Percentiles rank a stretch among this genome's conserved stretches.
Evolutionary conservation across 2,329 filamentous ascomycete genomes (phyloP).

Genomic region (Stachybotrys chartarum): DNA sequence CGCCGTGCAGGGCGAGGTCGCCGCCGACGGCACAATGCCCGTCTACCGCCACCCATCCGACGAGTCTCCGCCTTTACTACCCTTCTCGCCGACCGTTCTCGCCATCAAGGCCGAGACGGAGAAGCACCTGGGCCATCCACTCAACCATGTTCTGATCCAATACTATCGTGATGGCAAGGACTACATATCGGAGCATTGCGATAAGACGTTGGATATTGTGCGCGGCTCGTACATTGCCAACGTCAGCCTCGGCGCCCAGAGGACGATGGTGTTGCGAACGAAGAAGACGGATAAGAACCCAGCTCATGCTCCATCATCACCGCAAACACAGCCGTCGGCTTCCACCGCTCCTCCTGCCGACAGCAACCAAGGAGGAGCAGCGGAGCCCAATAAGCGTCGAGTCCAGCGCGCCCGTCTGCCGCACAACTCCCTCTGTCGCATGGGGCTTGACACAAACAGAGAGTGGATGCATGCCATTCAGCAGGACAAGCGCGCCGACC

Average conservation of each 20-base stretch:
- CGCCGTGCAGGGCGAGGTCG: slow-evolving; percentile 73
- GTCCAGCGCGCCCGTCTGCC: slow-evolving; percentile 67
- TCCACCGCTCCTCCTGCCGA: background rate
- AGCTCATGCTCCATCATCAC: slow-evolving; percentile 9
- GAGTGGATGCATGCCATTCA: slow-evolving; percentile 90
- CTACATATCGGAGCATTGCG: slow-evolving; percentile 92
- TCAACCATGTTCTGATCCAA: slow-evolving; percentile 93
- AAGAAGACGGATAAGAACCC: slow-evolving; percentile 53
- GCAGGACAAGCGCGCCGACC: slow-evolving; percentile 66
- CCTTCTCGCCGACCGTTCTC: slow-evolving; percentile 69
- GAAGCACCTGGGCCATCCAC: slow-evolving; percentile 62
- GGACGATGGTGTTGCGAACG: slow-evolving; percentile 82
- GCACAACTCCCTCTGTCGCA: slow-evolving; percentile 81
- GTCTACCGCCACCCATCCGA: slow-evolving; percentile 95
- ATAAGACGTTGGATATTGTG: slow-evolving; percentile 91
- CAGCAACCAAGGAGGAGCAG: slow-evolving; percentile 7
- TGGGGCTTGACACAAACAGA: slow-evolving; percentile 75
- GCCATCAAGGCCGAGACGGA: slow-evolving; percentile 64
- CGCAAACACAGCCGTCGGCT: too few species aligned
- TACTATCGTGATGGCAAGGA: slow-evolving; percentile 84
- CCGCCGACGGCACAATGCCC: slow-evolving; percentile 65
- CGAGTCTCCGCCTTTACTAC: slow-evolving; percentile 68
- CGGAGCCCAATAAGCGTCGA: slow-evolving; percentile 32
- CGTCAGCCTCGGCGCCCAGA: slow-evolving; percentile 83
- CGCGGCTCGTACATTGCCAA: slow-evolving; percentile 81